These are phyloP conservation scores for Cordyceps cicadae DNA, from an alignment of 2,329 filamentous ascomycete species.

Conservation along the genomic window DNA sequence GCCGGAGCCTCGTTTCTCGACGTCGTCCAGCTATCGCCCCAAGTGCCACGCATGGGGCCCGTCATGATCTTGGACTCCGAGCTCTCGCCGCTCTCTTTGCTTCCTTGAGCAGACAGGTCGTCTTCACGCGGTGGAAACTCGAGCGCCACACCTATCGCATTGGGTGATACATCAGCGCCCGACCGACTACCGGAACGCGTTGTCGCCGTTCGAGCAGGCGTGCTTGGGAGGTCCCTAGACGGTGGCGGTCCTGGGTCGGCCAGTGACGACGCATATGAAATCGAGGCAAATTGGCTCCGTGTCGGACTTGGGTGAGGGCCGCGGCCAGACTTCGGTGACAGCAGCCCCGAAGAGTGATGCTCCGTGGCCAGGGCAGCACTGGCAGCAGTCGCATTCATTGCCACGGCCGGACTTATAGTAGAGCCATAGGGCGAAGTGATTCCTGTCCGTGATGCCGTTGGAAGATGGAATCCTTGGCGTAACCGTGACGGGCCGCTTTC, in stretches of 20 bases:
- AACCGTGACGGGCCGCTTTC: background rate
- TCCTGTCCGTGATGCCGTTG: background rate
- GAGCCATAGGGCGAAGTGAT: background rate
- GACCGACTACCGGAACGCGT: background rate
- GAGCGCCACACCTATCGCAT: constrained; percentile 6
- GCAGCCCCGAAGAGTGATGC: background rate
- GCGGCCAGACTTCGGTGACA: background rate
- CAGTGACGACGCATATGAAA: constrained; percentile 10
- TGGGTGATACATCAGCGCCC: background rate
- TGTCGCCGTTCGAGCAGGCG: constrained; percentile 16
- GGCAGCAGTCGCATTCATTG: background rate
- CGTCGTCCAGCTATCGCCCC: constrained; percentile 21
- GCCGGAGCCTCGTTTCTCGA: constrained; percentile 18
- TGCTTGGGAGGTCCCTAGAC: constrained; percentile 32
- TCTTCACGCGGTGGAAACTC: background rate
- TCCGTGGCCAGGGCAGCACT: background rate
- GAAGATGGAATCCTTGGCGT: constrained; percentile 3
- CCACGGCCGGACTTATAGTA: background rate
- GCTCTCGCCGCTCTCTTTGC: background rate
- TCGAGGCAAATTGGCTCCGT: constrained; percentile 1
- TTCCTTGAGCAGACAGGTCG: background rate
- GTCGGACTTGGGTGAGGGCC: background rate
- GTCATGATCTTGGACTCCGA: constrained; percentile 6
- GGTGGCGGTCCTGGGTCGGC: constrained; percentile 37
- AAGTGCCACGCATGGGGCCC: constrained; percentile 10